Evolutionary conservation across 306 rosid genomes (phyloP), one percentile per base, ranked within the genome.

Genomic region (Casuarina glauca): DNA sequence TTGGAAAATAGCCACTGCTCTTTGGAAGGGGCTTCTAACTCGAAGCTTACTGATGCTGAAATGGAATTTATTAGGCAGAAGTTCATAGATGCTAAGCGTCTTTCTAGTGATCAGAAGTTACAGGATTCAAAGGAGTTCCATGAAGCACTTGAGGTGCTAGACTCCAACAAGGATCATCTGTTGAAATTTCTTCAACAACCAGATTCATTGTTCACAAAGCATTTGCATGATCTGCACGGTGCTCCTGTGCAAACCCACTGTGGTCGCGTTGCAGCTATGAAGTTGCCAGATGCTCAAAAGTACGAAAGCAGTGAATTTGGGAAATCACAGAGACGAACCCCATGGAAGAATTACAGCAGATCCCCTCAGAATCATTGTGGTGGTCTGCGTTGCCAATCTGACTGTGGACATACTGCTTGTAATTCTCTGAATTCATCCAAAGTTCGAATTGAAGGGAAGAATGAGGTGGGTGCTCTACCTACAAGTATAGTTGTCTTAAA

Each of bases 401-500:
- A 86, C 78, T 75, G 83, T 80, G 82, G 83, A 52, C 83, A 86
- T 66, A 77, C 66, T 43, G 80, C 81, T 71, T 78, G 69, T 36
- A 70, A 48, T 86, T 82, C 87, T 77, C 88, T 78, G 46, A 82
- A 84, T 58, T 84, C 86, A 69, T 73, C 93, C 26, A 84, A 80
- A 52, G 68, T 79, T 86, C 87, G 66, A 68, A 63, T 79, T 38
- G 90, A 78, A 70, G 84, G 83, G 32, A 85, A 78, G 60, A 78
- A 82, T 17, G 85, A 86, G 43, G 76, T 85, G 79, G 75, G 70
- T 77, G 75, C 86, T 53, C 83, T 54, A 72, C 91, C 98, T 19
- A 95, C 90, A 80, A 87, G 88, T 82, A 95, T 95, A 73, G 97
- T 95, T 76, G 96, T 95, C 74, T 86, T 95, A 72, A 95, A 95